Evolutionary conservation across 768 basidiomycete species (phyloP).

Genomic region (Suillus plorans): DNA sequence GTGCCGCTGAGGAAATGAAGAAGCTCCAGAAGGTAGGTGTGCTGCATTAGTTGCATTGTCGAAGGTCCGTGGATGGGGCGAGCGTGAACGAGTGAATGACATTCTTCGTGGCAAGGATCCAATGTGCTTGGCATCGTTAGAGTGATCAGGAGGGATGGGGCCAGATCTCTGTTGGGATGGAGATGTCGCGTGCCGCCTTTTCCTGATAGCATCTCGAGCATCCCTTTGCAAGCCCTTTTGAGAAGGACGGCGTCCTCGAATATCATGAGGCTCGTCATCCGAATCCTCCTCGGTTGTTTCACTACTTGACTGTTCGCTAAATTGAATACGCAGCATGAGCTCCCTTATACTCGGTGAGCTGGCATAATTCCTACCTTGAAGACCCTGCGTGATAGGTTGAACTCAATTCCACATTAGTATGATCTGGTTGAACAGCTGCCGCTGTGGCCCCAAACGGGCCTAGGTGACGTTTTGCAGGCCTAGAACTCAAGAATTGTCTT

Average conservation of each 20-base stretch:
- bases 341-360: background rate
- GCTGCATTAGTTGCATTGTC: conserved; percentile 35
- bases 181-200: conserved; percentile 27
- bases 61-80: conserved; percentile 49
- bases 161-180: conserved; percentile 25
- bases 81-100: conserved; percentile 72
- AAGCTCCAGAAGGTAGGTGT: conserved; percentile 39
- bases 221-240: conserved; percentile 30
- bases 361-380: conserved; percentile 53
- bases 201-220: conserved; percentile 24
- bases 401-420: conserved; percentile 63
- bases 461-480: conserved; percentile 25
- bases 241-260: conserved; percentile 45
- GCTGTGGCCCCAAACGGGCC: conserved; percentile 22
- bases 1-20: conserved; percentile 43
- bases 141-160: conserved; percentile 24
- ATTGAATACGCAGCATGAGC: conserved; percentile 19
- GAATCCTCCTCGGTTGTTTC: conserved; percentile 60
- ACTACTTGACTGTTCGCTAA: conserved; percentile 48
- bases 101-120: conserved; percentile 38
- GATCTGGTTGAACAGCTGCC: conserved; percentile 19
- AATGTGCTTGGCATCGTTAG: conserved; percentile 32
- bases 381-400: conserved; percentile 88
- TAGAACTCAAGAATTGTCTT: conserved; percentile 35
- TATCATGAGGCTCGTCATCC: conserved; percentile 44